Evolutionary conservation across 805 yeast genomes (phyloP).

Genomic region (Cyberlindnera xylosilytica): DNA sequence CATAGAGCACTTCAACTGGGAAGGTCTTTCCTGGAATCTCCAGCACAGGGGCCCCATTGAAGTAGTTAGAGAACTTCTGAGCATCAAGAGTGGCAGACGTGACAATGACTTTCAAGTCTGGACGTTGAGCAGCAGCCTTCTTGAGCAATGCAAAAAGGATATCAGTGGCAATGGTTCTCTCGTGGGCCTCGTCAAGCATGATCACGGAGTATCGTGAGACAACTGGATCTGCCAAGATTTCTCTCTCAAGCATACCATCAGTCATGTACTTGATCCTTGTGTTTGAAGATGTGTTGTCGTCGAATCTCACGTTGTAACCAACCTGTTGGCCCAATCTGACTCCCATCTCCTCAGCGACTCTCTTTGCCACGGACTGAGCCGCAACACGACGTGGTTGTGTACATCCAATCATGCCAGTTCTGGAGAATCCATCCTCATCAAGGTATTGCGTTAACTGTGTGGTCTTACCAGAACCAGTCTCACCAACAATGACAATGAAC

Average conservation of each 20-base stretch:
- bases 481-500: slow-evolving; percentile 78
- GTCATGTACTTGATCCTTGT: slow-evolving; percentile 92
- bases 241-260: slow-evolving; percentile 86
- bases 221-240: slow-evolving; percentile 60
- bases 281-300: slow-evolving; percentile 54
- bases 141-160: slow-evolving; percentile 76
- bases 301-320: slow-evolving; percentile 86
- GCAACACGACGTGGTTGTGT: slow-evolving; percentile 87
- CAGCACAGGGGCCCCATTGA: slow-evolving; percentile 82
- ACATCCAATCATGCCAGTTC: slow-evolving; percentile 49
- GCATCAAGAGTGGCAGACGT: slow-evolving; percentile 96
- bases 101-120: slow-evolving; percentile 76
- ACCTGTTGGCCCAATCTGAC: slow-evolving; percentile 69
- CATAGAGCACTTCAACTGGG: slow-evolving; percentile 76
- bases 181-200: slow-evolving; percentile 96
- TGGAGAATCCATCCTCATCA: slow-evolving; percentile 64
- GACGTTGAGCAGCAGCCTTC: slow-evolving; percentile 52
- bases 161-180: slow-evolving; percentile 84
- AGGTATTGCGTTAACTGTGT: slow-evolving; percentile 89
- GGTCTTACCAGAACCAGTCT: slow-evolving; percentile 96
- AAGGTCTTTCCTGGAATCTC: slow-evolving; percentile 89
- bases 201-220: slow-evolving; percentile 76
- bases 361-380: slow-evolving; percentile 73
- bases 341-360: slow-evolving; percentile 81
- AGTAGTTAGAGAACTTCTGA: slow-evolving; percentile 67